A percentile compares a stretch with the other conserved stretches of the same genome.
Evolutionary conservation across 257 asterid genomes (phyloP).

Genomic region (Coffea canephora): DNA sequence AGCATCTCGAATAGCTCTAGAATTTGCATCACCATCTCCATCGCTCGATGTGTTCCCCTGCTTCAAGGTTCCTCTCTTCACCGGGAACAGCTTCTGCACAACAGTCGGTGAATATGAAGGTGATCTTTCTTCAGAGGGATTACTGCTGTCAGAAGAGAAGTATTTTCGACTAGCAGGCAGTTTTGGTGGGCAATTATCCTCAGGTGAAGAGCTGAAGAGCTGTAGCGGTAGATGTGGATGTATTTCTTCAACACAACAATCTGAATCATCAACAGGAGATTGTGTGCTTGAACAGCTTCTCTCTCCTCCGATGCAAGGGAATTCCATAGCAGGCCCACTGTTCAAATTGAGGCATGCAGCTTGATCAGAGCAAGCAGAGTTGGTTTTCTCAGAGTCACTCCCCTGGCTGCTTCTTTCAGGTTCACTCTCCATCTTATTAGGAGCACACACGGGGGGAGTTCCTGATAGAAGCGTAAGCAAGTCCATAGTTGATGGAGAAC

Average conservation of each 20-base stretch:
- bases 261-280: conserved; percentile 55
- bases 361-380: conserved; percentile 48
- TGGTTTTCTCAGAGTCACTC: conserved; percentile 70
- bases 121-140: conserved; percentile 62
- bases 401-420: conserved; percentile 56
- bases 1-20: conserved; percentile 31
- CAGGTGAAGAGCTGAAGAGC: conserved; percentile 65
- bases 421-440: conserved; percentile 40
- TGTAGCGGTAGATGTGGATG: conserved; percentile 46
- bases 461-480: conserved; percentile 70
- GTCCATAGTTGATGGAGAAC: conserved; percentile 63
- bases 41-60: conserved; percentile 32
- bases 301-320: conserved; percentile 45
- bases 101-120: conserved; percentile 69
- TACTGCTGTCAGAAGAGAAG: conserved; percentile 68
- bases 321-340: conserved; percentile 29
- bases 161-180: conserved; percentile 44
- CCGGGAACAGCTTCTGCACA: conserved; percentile 64
- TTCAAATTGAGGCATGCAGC: conserved; percentile 37
- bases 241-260: conserved; percentile 39
- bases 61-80: conserved; percentile 47
- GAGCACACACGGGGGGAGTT: conserved; percentile 29
- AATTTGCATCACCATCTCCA: conserved; percentile 35
- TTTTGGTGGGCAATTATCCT: conserved; percentile 41
- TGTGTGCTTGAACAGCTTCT: conserved; percentile 56